phyloP scores from a whole-genome alignment of 148 eudicot genomes.

The Nyssa sinensis region DNA sequence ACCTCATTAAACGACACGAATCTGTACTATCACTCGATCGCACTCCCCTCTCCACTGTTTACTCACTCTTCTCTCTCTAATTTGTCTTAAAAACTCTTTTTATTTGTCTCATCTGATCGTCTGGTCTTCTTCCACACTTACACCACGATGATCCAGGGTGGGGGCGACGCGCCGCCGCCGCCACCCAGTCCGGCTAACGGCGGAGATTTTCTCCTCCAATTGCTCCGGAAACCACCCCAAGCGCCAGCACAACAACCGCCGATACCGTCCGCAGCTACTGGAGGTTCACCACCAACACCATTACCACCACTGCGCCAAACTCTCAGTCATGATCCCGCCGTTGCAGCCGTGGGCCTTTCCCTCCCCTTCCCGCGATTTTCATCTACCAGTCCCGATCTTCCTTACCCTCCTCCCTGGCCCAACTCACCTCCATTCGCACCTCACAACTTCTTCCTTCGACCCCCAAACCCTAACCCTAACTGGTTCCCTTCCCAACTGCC shows the following conservation, averaged over 20 bases:
- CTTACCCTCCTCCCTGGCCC: constrained; percentile 25
- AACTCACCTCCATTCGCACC: too few species aligned
- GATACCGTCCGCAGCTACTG: constrained; percentile 3
- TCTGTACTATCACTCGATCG: neutral
- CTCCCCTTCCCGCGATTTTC: constrained; percentile 20
- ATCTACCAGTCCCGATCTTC: constrained; percentile 24
- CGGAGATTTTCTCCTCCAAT: constrained; percentile 69
- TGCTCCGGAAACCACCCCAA: constrained; percentile 45
- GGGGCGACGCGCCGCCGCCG: constrained; percentile 38
- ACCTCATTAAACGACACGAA: too few species aligned
- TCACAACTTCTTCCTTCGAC: constrained; percentile 43
- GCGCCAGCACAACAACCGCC: constrained; percentile 17
- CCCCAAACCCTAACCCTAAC: constrained; percentile 39
- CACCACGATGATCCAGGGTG: constrained; percentile 38
- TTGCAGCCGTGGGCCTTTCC: constrained; percentile 58
- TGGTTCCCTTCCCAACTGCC: constrained; percentile 17
- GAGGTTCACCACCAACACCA: neutral
- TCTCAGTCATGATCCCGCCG: constrained; percentile 12
- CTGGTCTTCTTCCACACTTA: neutral
- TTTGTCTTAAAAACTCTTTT: neutral
- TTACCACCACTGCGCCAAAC: neutral
- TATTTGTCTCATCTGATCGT: neutral
- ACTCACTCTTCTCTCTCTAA: neutral
- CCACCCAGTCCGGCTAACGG: constrained; percentile 25
- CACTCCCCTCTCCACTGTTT: neutral